Evolutionary conservation across 331 rosid species (phyloP).

Genomic region (Erythrophleum ivorense): DNA sequence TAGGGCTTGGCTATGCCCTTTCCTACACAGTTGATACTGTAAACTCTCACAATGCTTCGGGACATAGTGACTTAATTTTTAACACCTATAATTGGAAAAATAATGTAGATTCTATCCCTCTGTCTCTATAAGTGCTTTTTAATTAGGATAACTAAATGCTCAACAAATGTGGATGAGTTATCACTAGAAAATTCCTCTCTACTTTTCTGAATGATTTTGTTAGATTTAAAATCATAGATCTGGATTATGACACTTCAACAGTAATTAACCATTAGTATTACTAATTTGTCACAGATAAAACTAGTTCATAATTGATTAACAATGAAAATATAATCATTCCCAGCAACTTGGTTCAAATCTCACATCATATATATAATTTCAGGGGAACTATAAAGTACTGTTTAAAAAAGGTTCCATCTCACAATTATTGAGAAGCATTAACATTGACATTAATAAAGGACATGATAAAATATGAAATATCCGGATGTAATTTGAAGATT

Average conservation of each 20-base stretch:
- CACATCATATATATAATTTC: slow-evolving; percentile 8
- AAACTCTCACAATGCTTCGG: slow-evolving; percentile 31
- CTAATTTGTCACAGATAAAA: not conserved
- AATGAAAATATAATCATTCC: not conserved
- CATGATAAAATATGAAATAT: not conserved
- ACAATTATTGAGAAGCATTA: not conserved
- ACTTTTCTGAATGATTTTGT: slow-evolving; percentile 5
- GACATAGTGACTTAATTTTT: slow-evolving; percentile 27
- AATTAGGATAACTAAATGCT: slow-evolving; percentile 3
- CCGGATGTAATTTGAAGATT: not conserved
- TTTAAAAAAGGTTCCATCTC: not conserved
- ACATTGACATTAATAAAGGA: not conserved
- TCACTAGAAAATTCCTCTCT: not conserved
- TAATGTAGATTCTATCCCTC: slow-evolving; percentile 28
- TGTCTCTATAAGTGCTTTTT: not conserved
- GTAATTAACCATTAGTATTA: not conserved
- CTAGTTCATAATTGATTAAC: not conserved
- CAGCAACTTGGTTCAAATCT: slow-evolving; percentile 10
- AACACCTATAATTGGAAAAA: slow-evolving; percentile 37
- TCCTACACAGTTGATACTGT: slow-evolving; percentile 43
- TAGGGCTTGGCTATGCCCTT: slow-evolving; percentile 32
- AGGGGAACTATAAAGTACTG: not conserved
- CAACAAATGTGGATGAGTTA: not conserved
- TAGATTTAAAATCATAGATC: not conserved
- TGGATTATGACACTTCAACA: slow-evolving; percentile 16